phyloP scores from a whole-genome alignment of 768 basidiomycete species.

The Boletus tylopilopsis region DNA sequence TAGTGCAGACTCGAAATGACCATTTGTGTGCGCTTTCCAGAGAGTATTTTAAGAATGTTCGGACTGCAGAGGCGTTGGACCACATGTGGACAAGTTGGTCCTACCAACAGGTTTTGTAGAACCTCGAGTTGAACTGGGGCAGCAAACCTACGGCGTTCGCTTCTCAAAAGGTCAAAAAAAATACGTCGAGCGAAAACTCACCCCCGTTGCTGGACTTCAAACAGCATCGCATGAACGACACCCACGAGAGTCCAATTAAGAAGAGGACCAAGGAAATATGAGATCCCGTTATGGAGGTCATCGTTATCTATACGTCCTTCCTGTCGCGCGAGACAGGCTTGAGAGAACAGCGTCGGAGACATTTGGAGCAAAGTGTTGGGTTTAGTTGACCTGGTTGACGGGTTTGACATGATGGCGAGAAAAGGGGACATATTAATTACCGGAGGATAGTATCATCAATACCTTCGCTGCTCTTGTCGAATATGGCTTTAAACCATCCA shows the following conservation, averaged over 20 bases:
- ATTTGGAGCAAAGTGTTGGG: constrained; percentile 66
- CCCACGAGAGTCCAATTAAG: constrained; percentile 80
- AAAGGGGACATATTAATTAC: constrained; percentile 33
- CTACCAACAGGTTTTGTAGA: constrained; percentile 62
- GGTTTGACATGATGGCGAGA: neutral
- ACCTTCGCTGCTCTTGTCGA: constrained; percentile 73
- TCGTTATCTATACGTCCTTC: constrained; percentile 63
- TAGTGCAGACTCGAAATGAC: constrained; percentile 28
- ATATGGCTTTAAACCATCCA: constrained; percentile 74
- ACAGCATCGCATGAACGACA: constrained; percentile 58
- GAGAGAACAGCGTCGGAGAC: constrained; percentile 61
- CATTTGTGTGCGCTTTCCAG: constrained; percentile 36
- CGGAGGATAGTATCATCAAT: constrained; percentile 77
- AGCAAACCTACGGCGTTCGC: constrained; percentile 36
- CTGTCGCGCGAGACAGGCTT: constrained; percentile 49
- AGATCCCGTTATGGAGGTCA: constrained; percentile 66
- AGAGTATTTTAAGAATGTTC: constrained; percentile 45
- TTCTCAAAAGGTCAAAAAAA: neutral
- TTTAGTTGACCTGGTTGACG: constrained; percentile 55
- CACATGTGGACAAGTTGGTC: constrained; percentile 59
- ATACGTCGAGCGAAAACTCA: constrained; percentile 27
- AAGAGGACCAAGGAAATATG: constrained; percentile 70
- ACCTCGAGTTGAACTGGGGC: constrained; percentile 56
- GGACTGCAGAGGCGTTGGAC: constrained; percentile 64
- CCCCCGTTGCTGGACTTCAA: constrained; percentile 57